A percentile compares a stretch with the other conserved stretches of the same genome.
phyloP scores from a whole-genome alignment of 345 rosid genomes.

The Moricandia moricandioides region DNA sequence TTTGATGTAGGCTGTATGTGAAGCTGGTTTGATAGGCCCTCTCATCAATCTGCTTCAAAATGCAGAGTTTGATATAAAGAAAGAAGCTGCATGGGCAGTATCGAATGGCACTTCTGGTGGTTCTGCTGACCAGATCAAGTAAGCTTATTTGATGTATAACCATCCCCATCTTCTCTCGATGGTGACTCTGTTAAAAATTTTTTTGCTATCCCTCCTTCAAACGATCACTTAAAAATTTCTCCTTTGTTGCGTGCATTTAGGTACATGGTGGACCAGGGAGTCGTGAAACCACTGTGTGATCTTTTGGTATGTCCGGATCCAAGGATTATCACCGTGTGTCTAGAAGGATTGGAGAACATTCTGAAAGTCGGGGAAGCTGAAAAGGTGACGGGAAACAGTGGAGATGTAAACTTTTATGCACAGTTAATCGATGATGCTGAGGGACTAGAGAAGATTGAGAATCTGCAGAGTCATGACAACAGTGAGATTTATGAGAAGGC shows the following conservation, averaged over 20 bases:
- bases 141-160: slow-evolving; percentile 10
- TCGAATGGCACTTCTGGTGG: slow-evolving; percentile 90
- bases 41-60: slow-evolving; percentile 64
- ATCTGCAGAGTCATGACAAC: slow-evolving; percentile 83
- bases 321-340: slow-evolving; percentile 72
- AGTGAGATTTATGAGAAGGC: slow-evolving; percentile 85
- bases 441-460: slow-evolving; percentile 77
- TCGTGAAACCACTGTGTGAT: slow-evolving; percentile 78
- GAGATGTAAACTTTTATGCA: slow-evolving; percentile 60
- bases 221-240: neutral
- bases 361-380: slow-evolving; percentile 77
- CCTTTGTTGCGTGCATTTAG: slow-evolving; percentile 30
- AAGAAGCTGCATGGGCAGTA: slow-evolving; percentile 91
- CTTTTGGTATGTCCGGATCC: slow-evolving; percentile 81
- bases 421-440: slow-evolving; percentile 80
- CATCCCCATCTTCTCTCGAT: neutral
- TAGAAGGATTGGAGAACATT: slow-evolving; percentile 82
- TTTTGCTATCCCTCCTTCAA: neutral
- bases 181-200: neutral
- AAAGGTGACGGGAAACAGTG: slow-evolving; percentile 50
- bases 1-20: slow-evolving; percentile 55
- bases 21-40: slow-evolving; percentile 60
- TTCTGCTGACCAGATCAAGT: slow-evolving; percentile 76
- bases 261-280: slow-evolving; percentile 68
- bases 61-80: slow-evolving; percentile 86